A percentile compares a stretch with the other conserved stretches of the same genome.
Evolutionary conservation across 306 rosid species (phyloP).

Genomic region (Glycine latifolia): DNA sequence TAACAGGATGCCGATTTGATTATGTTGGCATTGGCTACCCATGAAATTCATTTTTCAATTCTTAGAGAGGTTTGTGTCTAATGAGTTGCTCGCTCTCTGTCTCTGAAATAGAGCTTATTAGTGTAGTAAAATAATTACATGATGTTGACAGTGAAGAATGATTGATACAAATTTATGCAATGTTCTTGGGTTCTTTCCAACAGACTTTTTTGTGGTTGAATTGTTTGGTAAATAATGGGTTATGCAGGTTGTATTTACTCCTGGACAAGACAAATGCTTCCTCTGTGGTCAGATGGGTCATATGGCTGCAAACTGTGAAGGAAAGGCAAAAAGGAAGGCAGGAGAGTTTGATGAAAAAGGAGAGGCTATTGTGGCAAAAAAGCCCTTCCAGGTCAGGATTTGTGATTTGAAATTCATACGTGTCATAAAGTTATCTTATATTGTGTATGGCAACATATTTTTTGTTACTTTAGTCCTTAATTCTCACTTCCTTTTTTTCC

Average conservation of each 20-base stretch:
- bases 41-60: slow-evolving; percentile 95
- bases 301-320: slow-evolving; percentile 85
- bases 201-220: slow-evolving; percentile 29
- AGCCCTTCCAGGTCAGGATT: slow-evolving; percentile 85
- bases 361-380: slow-evolving; percentile 67
- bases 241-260: slow-evolving; percentile 85
- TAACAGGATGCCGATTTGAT: slow-evolving; percentile 98
- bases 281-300: slow-evolving; percentile 97
- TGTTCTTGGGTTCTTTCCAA: slow-evolving; percentile 34
- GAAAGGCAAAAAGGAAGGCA: slow-evolving; percentile 84
- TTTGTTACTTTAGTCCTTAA: neutral
- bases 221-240: slow-evolving; percentile 37
- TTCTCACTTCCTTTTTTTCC: slow-evolving; percentile 25
- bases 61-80: slow-evolving; percentile 86
- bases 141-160: slow-evolving; percentile 17
- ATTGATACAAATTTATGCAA: slow-evolving; percentile 1
- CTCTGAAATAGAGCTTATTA: slow-evolving; percentile 32
- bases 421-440: neutral
- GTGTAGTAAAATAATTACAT: neutral
- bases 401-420: neutral
- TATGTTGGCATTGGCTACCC: slow-evolving; percentile 97
- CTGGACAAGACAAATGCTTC: slow-evolving; percentile 97
- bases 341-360: slow-evolving; percentile 94
- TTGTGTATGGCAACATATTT: neutral
- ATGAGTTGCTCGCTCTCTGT: slow-evolving; percentile 18